Evolutionary conservation across 345 rosid species (phyloP).

Genomic region (Trapa bicornis): DNA sequence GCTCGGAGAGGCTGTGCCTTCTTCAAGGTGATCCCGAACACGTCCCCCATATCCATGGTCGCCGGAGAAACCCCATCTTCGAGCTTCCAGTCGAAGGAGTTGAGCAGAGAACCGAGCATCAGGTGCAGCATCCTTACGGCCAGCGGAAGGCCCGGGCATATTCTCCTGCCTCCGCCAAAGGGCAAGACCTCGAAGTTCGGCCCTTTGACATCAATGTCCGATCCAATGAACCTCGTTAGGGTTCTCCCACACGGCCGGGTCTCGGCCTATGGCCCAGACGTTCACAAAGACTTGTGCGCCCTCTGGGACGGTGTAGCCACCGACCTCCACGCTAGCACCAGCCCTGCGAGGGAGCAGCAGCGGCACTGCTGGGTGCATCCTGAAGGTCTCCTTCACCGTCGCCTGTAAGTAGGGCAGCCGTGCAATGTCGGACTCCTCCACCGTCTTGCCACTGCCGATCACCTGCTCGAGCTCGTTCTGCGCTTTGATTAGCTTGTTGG

Average conservation of each 20-base stretch:
- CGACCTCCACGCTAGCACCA: not conserved
- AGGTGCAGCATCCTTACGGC: constrained; percentile 21
- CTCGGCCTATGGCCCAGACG: not conserved
- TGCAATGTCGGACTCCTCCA: not conserved
- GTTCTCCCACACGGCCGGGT: not conserved
- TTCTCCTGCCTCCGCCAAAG: constrained; percentile 18
- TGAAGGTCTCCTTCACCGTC: not conserved
- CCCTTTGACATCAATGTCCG: constrained; percentile 13
- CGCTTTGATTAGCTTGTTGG: constrained; percentile 17
- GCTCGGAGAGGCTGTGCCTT: constrained; percentile 14
- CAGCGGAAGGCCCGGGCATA: constrained; percentile 33
- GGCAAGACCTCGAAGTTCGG: constrained; percentile 15
- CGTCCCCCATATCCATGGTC: constrained; percentile 11
- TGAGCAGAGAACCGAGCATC: constrained; percentile 27
- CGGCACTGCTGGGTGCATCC: not conserved
- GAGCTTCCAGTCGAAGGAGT: constrained; percentile 21
- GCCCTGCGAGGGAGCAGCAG: not conserved
- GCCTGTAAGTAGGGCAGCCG: not conserved
- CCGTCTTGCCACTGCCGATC: not conserved
- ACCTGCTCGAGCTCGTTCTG: constrained; percentile 18
- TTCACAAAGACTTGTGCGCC: not conserved
- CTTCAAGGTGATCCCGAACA: constrained; percentile 16
- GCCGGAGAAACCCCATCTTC: constrained; percentile 9
- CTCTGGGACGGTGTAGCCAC: not conserved
- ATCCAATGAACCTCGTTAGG: constrained; percentile 7